A percentile compares a stretch with the other conserved stretches of the same genome.
phyloP scores from a whole-genome alignment of 306 rosid genomes.

The Ormosia emarginata region DNA sequence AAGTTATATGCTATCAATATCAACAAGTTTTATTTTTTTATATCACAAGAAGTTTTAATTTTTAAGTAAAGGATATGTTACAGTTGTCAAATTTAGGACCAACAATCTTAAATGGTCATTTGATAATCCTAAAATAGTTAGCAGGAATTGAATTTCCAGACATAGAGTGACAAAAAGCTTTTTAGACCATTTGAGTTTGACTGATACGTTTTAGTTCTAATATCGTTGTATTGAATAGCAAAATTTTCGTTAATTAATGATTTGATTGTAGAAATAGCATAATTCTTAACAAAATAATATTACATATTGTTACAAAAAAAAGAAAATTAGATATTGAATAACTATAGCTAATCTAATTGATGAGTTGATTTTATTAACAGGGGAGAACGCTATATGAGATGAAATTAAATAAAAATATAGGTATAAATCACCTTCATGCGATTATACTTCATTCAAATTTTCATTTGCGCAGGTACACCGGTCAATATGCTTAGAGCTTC shows the following conservation, averaged over 20 bases:
- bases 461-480: slow-evolving; percentile 43
- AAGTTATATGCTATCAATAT: not conserved
- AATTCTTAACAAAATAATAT: not conserved
- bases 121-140: not conserved
- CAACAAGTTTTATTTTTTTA: too few relatives aligned
- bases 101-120: not conserved
- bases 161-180: not conserved
- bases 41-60: not conserved
- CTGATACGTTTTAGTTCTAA: not conserved
- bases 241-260: not conserved
- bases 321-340: not conserved
- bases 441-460: not conserved
- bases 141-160: not conserved
- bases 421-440: not conserved
- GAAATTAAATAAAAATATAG: not conserved
- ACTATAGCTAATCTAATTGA: not conserved
- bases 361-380: not conserved
- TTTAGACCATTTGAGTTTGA: not conserved
- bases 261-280: not conserved
- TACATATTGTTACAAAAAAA: not conserved
- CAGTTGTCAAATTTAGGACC: not conserved
- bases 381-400: not conserved
- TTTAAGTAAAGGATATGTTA: not conserved
- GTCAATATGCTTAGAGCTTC: slow-evolving; percentile 48
- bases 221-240: not conserved